A percentile compares a stretch with the other conserved stretches of the same genome.
Conservation (phyloP, 148 eudicot genomes). For the Rhododendron mucronatum region DNA sequence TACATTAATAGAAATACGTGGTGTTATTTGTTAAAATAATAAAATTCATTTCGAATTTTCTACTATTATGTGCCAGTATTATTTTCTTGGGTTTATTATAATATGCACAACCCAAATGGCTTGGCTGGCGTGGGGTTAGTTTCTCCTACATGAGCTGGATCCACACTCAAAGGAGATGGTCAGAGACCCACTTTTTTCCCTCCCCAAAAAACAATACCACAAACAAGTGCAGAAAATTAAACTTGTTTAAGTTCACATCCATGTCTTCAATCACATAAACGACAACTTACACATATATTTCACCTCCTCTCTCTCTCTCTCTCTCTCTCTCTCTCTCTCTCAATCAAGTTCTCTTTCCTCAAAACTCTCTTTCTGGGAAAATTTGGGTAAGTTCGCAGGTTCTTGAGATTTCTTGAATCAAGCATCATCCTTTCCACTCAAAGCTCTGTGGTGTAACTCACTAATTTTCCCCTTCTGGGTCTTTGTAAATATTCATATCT, state of each 20-base stretch:
- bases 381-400: conserved; percentile 1
- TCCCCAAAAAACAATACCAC: not conserved
- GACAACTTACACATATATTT: not conserved
- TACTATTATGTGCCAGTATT: too few relatives aligned
- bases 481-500: not conserved
- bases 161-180: conserved; percentile 35
- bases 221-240: conserved; percentile 4
- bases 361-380: not conserved
- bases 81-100: too few relatives aligned
- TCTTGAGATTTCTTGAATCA: conserved; percentile 10
- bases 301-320: not conserved
- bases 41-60: too few relatives aligned
- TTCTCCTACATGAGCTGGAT: conserved; percentile 55
- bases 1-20: too few relatives aligned
- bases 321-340: conserved; percentile 23
- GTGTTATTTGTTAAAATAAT: too few relatives aligned
- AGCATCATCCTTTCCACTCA: not conserved
- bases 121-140: conserved; percentile 45
- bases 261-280: conserved; percentile 21
- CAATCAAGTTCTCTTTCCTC: conserved; percentile 2
- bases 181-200: conserved; percentile 23
- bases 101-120: not conserved
- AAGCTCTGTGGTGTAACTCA: not conserved
- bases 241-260: conserved; percentile 16
- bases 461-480: conserved; percentile 3